A percentile compares a stretch with the other conserved stretches of the same genome.
Evolutionary conservation across 805 yeast species (phyloP).

Genomic region (Candida succiphila): DNA sequence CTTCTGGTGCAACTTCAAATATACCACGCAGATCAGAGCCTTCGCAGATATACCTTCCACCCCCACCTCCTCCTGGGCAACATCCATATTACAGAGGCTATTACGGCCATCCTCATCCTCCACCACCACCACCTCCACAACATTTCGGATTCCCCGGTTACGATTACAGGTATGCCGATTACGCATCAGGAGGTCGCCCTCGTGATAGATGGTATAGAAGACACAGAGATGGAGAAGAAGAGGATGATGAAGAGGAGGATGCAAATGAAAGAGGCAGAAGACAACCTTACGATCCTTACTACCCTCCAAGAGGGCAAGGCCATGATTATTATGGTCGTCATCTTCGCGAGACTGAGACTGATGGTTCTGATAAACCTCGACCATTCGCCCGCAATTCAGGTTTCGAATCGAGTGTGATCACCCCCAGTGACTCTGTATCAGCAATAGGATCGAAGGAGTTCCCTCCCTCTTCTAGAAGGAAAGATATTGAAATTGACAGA

Average conservation of each 20-base stretch:
- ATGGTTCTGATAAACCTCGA: too few species aligned
- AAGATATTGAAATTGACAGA: not conserved
- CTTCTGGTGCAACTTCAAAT: too few species aligned
- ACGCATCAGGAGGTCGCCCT: not conserved
- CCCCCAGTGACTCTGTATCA: constrained; percentile 11
- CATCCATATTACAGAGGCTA: too few species aligned
- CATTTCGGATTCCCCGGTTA: not conserved
- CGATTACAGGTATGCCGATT: not conserved
- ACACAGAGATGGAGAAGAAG: not conserved
- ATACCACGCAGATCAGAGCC: too few species aligned
- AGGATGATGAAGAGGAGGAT: not conserved
- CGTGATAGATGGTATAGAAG: not conserved
- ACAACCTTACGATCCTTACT: too few species aligned
- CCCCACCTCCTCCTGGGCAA: constrained; percentile 16
- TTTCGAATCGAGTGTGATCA: too few species aligned
- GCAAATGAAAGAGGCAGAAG: too few species aligned
- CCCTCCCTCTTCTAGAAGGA: not conserved
- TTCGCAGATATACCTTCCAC: too few species aligned
- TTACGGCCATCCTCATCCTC: constrained; percentile 6
- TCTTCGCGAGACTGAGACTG: not conserved
- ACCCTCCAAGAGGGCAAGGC: too few species aligned
- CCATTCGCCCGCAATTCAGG: too few species aligned
- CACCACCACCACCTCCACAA: constrained; percentile 15
- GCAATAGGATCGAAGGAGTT: not conserved
- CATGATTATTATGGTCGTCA: constrained; percentile 4